Evolutionary conservation across 2,329 filamentous ascomycete genomes (phyloP).

Genomic region (Aureobasidium pullulans): DNA sequence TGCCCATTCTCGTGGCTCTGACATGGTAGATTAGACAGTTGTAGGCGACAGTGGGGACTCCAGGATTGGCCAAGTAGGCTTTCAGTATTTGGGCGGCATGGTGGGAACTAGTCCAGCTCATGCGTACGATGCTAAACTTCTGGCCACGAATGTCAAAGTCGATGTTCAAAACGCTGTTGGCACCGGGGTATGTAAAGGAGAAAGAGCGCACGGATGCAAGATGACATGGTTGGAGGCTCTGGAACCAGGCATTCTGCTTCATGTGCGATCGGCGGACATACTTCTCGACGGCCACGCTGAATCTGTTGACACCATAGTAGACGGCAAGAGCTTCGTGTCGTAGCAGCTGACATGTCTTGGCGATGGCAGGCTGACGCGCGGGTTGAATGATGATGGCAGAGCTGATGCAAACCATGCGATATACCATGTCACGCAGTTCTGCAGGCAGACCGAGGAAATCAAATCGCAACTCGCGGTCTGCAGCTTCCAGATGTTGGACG

Average conservation of each 20-base stretch:
- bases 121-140: not conserved
- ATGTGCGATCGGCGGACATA: no score
- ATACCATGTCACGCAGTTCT: not conserved
- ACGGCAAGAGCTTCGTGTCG: not conserved
- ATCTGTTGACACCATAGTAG: not conserved
- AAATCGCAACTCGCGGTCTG: not conserved
- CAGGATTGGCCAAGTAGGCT: not conserved
- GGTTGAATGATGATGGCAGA: not conserved
- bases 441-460: not conserved
- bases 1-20: not conserved
- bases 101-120: no score
- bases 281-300: not conserved
- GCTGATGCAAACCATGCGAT: not conserved
- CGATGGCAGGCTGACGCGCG: not conserved
- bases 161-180: not conserved
- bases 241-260: not conserved
- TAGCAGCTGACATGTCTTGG: not conserved
- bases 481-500: not conserved
- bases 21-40: not conserved
- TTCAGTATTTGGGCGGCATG: no score
- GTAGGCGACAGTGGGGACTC: no score
- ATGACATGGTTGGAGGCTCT: not conserved
- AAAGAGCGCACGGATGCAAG: not conserved
- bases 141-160: conserved; percentile 1
- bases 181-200: not conserved